Percentiles rank a stretch among this genome's conserved stretches.
phyloP scores from a whole-genome alignment of 441 rosid genomes.

The Eugenia klotzschiana region DNA sequence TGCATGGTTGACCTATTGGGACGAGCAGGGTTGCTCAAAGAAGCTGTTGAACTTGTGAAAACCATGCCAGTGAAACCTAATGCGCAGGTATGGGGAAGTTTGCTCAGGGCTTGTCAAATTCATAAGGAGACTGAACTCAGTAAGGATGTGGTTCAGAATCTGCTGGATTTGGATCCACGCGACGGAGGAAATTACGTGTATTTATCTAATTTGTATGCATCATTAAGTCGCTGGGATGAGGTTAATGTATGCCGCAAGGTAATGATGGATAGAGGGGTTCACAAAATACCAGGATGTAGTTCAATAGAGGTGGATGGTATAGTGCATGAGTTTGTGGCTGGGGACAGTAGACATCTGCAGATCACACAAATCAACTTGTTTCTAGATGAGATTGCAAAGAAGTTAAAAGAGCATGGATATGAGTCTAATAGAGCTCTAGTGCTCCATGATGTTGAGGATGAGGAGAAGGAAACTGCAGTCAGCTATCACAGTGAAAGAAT shows the following conservation, averaged over 20 bases:
- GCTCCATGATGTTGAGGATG: background rate
- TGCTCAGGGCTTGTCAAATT: background rate
- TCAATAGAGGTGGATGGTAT: background rate
- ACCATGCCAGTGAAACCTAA: background rate
- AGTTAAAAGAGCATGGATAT: background rate
- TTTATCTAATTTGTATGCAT: background rate
- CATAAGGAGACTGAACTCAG: background rate
- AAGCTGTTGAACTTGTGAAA: background rate
- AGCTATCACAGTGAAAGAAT: background rate
- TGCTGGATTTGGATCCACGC: background rate
- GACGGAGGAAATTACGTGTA: background rate
- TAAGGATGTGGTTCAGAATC: background rate
- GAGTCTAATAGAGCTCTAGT: background rate
- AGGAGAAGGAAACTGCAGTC: background rate
- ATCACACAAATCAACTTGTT: background rate
- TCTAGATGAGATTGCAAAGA: background rate
- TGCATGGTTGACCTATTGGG: background rate
- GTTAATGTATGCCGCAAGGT: background rate
- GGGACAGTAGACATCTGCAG: background rate
- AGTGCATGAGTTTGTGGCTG: background rate
- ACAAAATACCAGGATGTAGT: background rate
- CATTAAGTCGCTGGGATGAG: background rate
- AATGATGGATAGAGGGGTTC: background rate
- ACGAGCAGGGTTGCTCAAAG: background rate
- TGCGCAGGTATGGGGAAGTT: background rate